phyloP scores from a whole-genome alignment of 2,329 filamentous ascomycete species.

The Harringtonia aguacate region DNA sequence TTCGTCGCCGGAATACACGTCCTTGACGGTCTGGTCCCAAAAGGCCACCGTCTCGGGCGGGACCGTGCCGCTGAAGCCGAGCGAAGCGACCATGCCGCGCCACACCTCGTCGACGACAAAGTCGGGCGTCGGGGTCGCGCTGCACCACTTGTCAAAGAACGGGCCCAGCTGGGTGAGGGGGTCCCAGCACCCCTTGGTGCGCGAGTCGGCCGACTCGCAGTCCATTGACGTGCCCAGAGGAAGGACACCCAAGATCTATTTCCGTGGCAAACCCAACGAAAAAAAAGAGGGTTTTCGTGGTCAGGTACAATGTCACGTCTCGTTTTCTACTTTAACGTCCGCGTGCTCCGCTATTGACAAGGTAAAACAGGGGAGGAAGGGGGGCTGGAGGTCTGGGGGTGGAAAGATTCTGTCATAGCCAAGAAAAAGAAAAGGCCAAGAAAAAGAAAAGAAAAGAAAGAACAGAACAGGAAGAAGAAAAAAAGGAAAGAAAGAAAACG shows the following conservation, averaged over 20 bases:
- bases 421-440: neutral
- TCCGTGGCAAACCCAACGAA: no score
- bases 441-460: neutral
- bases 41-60: constrained; percentile 26
- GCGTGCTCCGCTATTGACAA: no score
- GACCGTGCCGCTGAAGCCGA: constrained; percentile 34
- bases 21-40: constrained; percentile 34
- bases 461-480: neutral
- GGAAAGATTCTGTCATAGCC: no score
- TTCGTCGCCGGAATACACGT: constrained; percentile 36
- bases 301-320: neutral
- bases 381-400: neutral
- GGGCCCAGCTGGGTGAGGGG: constrained; percentile 27
- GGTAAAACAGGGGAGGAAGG: neutral
- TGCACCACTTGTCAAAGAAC: constrained; percentile 32
- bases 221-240: constrained; percentile 39
- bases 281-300: no score
- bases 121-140: constrained; percentile 26
- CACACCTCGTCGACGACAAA: constrained; percentile 37
- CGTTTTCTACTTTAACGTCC: neutral
- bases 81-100: constrained; percentile 30
- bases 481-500: neutral
- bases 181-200: constrained; percentile 36
- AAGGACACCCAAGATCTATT: constrained; percentile 32
- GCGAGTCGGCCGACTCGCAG: constrained; percentile 31